Evolutionary conservation across 1,139 yeast species (phyloP).

Genomic region (Pichia sp.): DNA sequence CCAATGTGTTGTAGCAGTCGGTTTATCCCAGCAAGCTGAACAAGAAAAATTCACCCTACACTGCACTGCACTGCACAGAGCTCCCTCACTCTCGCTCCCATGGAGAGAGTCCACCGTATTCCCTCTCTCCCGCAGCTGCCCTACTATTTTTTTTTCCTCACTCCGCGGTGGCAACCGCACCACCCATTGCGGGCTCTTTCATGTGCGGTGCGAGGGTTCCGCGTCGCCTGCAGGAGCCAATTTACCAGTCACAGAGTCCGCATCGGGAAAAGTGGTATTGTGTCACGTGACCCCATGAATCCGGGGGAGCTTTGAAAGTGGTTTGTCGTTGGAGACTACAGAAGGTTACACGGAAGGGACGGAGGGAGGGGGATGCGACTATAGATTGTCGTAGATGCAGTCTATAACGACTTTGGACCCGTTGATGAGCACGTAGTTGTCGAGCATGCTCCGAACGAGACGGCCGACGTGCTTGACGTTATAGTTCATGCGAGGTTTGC

Average conservation of each 20-base stretch:
- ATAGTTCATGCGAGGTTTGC: conserved; percentile 2
- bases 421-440: conserved; percentile 8
- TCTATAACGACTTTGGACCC: conserved; percentile 2
- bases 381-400: conserved; percentile 2
- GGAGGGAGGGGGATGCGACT: background rate
- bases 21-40: conserved; percentile 1
- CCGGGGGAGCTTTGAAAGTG: background rate
- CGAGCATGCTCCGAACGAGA: conserved; percentile 11
- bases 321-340: no score
- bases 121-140: background rate
- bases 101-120: no score
- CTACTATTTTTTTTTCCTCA: background rate
- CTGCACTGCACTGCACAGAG: no score
- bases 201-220: conserved; percentile 19
- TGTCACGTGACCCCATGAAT: conserved; percentile 9
- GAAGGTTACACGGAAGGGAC: no score
- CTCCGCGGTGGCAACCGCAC: background rate
- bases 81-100: background rate
- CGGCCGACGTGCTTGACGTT: conserved; percentile 3
- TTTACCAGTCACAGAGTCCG: conserved; percentile 10
- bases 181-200: background rate
- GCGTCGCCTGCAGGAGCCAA: background rate
- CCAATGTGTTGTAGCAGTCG: background rate
- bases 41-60: conserved; percentile 7
- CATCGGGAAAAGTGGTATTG: background rate